Percentiles rank a stretch among this genome's conserved stretches.
Evolutionary conservation across 1,139 yeast genomes (phyloP).

Genomic region (Debaryomyces sp.): DNA sequence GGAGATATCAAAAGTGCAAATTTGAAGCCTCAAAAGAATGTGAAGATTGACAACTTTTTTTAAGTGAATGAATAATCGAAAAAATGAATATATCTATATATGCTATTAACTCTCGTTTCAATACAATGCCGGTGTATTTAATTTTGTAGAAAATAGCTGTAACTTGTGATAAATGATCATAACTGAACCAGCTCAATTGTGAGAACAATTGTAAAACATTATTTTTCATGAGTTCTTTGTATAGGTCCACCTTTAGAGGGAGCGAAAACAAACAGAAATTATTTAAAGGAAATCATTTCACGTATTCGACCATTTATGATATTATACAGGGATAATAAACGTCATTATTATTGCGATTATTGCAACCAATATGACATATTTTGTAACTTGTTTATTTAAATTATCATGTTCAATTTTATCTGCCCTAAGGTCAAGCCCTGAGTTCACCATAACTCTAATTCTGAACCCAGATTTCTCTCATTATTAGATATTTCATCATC

Average conservation of each 20-base stretch:
- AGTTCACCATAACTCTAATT: neutral
- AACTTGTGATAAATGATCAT: neutral
- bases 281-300: too few species aligned
- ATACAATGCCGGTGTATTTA: neutral
- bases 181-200: neutral
- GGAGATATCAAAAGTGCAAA: neutral
- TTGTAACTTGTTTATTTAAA: neutral
- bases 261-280: neutral
- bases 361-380: neutral
- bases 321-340: too few species aligned
- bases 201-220: neutral
- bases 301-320: too few species aligned
- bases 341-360: neutral
- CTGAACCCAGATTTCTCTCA: neutral
- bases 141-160: neutral
- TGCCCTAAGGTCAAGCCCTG: neutral
- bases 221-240: neutral
- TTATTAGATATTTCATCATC: neutral
- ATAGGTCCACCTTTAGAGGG: neutral
- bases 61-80: conserved; percentile 15
- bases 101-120: neutral
- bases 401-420: neutral
- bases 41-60: neutral
- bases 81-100: neutral
- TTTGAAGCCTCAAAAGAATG: neutral